A percentile compares a stretch with the other conserved stretches of the same genome.
These are phyloP conservation scores for Cyclotella choctawhatcheeana DNA, from an alignment of 108 stramenopile species.

Conservation along the genomic window DNA sequence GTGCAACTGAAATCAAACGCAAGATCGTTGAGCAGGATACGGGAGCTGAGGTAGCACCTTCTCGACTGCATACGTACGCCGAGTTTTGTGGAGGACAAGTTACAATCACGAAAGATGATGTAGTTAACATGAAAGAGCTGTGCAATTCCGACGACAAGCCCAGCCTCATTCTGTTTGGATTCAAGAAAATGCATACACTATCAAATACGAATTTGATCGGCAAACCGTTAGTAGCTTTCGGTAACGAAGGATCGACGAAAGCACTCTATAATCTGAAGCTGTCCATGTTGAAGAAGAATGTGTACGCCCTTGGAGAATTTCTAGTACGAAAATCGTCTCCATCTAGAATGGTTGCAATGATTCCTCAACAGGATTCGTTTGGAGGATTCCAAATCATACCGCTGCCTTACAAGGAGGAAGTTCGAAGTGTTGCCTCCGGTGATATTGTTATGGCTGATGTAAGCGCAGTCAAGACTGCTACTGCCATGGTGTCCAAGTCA, in stretches of 20 bases:
- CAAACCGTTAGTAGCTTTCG: slow-evolving; percentile 55
- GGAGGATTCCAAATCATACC: slow-evolving; percentile 56
- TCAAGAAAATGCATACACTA: slow-evolving; percentile 57
- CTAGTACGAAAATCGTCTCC: slow-evolving; percentile 49
- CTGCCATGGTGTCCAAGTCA: slow-evolving; percentile 56
- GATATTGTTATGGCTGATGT: slow-evolving; percentile 44
- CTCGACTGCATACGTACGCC: slow-evolving; percentile 32
- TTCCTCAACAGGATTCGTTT: slow-evolving; percentile 56
- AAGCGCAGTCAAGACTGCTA: slow-evolving; percentile 62
- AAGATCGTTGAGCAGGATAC: slow-evolving; percentile 25
- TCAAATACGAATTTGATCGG: slow-evolving; percentile 31
- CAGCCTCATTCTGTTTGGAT: slow-evolving; percentile 63
- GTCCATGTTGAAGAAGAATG: slow-evolving; percentile 74
- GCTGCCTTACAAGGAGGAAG: slow-evolving; percentile 75
- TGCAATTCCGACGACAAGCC: slow-evolving; percentile 42
- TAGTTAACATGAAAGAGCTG: slow-evolving; percentile 25
- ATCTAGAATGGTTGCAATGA: slow-evolving; percentile 66
- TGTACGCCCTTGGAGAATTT: slow-evolving; percentile 76
- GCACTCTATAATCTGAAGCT: slow-evolving; percentile 67
- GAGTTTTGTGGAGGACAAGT: slow-evolving; percentile 49
- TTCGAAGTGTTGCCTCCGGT: slow-evolving; percentile 14
- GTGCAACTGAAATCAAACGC: slow-evolving; percentile 27
- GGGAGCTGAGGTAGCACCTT: slow-evolving; percentile 19
- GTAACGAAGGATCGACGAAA: slow-evolving; percentile 67
- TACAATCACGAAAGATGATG: slow-evolving; percentile 28